phyloP scores from a whole-genome alignment of 2,329 filamentous ascomycete species.

The Aspergillus pseudoglaucus region DNA sequence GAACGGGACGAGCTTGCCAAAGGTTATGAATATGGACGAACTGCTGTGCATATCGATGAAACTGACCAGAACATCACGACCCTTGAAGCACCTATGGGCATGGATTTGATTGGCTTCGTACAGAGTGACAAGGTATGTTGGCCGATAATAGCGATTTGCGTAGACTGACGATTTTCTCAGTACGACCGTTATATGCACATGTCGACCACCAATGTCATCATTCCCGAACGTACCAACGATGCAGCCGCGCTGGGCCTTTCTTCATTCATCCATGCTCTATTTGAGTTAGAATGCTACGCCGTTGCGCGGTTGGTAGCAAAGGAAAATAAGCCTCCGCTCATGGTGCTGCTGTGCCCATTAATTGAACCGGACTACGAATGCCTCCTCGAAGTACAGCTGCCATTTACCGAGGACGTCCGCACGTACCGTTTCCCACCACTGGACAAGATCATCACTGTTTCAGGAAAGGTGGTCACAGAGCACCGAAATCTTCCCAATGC shows the following conservation, averaged over 20 bases:
- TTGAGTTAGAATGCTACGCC: slow-evolving; percentile 77
- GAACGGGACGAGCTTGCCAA: slow-evolving; percentile 79
- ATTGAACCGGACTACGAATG: slow-evolving; percentile 77
- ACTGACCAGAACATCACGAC: slow-evolving; percentile 85
- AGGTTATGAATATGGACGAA: slow-evolving; percentile 88
- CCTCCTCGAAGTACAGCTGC: slow-evolving; percentile 80
- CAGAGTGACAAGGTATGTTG: slow-evolving; percentile 57
- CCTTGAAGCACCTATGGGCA: slow-evolving; percentile 65
- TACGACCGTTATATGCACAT: slow-evolving; percentile 81
- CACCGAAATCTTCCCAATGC: slow-evolving; percentile 77
- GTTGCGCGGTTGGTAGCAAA: slow-evolving; percentile 80
- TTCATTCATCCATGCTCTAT: slow-evolving; percentile 79
- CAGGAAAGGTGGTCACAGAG: slow-evolving; percentile 69
- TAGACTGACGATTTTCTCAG: slow-evolving; percentile 31
- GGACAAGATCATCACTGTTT: slow-evolving; percentile 80
- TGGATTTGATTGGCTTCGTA: slow-evolving; percentile 85
- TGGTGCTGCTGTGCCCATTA: slow-evolving; percentile 72
- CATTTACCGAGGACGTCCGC: slow-evolving; percentile 87
- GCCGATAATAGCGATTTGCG: not conserved
- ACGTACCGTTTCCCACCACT: slow-evolving; percentile 87
- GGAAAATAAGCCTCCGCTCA: slow-evolving; percentile 67
- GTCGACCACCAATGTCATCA: slow-evolving; percentile 70
- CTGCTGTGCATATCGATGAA: slow-evolving; percentile 80
- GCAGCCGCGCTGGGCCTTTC: slow-evolving; percentile 79
- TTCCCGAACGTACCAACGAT: slow-evolving; percentile 71